A percentile compares a stretch with the other conserved stretches of the same genome.
Evolutionary conservation across 2,329 filamentous ascomycete species (phyloP).

Genomic region (Orbilia javanica): DNA sequence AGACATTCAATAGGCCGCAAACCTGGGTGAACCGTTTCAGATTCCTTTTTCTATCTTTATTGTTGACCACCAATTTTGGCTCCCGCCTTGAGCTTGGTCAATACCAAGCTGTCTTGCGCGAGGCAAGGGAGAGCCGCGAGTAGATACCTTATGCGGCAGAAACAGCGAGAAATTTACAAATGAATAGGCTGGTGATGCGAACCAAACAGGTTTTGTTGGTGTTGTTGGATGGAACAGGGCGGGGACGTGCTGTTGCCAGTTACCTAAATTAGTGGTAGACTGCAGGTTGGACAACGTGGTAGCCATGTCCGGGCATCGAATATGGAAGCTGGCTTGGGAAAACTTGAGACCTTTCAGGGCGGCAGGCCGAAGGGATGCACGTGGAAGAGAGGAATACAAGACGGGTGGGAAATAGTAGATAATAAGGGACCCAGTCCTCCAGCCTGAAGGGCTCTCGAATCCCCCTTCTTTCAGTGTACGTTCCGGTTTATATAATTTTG

Average conservation of each 20-base stretch:
- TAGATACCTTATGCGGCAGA: constrained; percentile 35
- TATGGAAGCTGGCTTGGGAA: constrained; percentile 32
- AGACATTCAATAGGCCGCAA: constrained; percentile 3
- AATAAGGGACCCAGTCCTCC: neutral
- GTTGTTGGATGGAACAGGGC: constrained; percentile 26
- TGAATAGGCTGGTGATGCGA: constrained; percentile 14
- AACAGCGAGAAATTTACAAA: constrained; percentile 28
- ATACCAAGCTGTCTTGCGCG: neutral
- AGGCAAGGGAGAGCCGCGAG: constrained; percentile 18
- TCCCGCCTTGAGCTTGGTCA: neutral
- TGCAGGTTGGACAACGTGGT: constrained; percentile 45
- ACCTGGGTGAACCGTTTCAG: constrained; percentile 22
- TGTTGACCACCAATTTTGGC: neutral
- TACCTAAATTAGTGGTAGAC: constrained; percentile 42
- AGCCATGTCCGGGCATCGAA: constrained; percentile 25
- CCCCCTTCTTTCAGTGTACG: neutral
- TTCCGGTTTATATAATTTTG: neutral
- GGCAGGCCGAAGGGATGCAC: neutral
- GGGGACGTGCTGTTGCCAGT: constrained; percentile 14
- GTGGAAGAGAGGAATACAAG: neutral
- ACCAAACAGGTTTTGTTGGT: constrained; percentile 3
- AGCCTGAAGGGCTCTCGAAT: neutral
- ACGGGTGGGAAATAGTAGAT: neutral
- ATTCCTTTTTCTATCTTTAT: constrained; percentile 14
- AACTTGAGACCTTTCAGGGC: constrained; percentile 9